Evolutionary conservation across 805 yeast species (phyloP), one percentile per base, ranked within the genome.

Genomic region (Kluyveromyces dobzhanskii): DNA sequence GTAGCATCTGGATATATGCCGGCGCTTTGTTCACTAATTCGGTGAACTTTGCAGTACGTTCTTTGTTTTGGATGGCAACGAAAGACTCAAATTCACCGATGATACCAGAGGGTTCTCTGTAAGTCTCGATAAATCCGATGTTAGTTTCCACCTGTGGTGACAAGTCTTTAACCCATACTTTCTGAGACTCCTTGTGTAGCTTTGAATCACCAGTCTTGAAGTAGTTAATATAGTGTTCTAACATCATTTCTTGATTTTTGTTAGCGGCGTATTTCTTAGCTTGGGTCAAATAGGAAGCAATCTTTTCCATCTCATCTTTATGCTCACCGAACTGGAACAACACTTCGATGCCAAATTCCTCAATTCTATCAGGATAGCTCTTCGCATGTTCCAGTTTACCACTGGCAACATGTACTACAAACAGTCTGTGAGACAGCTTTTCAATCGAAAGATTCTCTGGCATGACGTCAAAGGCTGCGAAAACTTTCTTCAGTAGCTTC

Each of bases 21-120:
- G 75, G 71, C 12, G 95, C 95, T 43, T 69, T 69, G 14, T 66
- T 60, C 18, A 86, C 95, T 47, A 86, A 68, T 9, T 66, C 67
- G 19, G 80, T 76, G 56, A 86, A 86, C 53, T 85, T 86, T 38
- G 74, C 79, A 13, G 96, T 86, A 45, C 94, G 73, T 45, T 85
- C 90, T 55, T 82, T 80, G 62, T 86, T 85, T 40, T 86, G 94
- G 76, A 85, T 82, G 16, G 95, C 90, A 25, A 86, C 92, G 35
- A 86, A 65, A 21, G 94, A 85, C 64, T 86, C 95, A 90, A 92
- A 86, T 61, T 86, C 96, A 43, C 95, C 96, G 54, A 87, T 74
- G 34, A 85, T 85, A 34, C 95, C 95, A 24, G 88, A 75, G 12
- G 95, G 94, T 57, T 85, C 96, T 61, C 96, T 73, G 64, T 86